These are phyloP conservation scores for Peterozyma toletana DNA, from an alignment of 805 yeast genomes.

Conservation along the genomic window DNA sequence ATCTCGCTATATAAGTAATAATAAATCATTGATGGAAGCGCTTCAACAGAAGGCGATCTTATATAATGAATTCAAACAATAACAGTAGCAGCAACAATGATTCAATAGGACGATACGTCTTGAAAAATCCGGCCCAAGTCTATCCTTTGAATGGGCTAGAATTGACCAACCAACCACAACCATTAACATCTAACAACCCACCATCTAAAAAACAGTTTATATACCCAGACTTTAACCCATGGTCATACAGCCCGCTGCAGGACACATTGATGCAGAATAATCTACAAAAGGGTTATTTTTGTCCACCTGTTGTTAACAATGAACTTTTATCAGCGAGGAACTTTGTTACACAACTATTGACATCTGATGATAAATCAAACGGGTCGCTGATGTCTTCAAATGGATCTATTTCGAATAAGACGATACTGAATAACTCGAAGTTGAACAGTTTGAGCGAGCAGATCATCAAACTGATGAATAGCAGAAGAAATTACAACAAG, in stretches of 20 bases:
- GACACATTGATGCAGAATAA: constrained; percentile 44
- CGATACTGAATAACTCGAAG: constrained; percentile 9
- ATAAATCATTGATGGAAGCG: too few species aligned
- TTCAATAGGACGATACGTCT: constrained; percentile 1
- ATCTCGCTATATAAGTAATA: too few species aligned
- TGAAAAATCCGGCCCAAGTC: constrained; percentile 18
- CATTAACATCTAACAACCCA: neutral
- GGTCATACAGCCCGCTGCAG: constrained; percentile 55
- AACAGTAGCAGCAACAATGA: neutral
- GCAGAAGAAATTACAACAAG: constrained; percentile 36
- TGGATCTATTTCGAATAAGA: neutral
- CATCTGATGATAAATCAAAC: constrained; percentile 12
- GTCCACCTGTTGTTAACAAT: constrained; percentile 52
- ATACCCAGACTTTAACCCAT: constrained; percentile 69
- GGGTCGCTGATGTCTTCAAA: constrained; percentile 6
- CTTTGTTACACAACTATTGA: constrained; percentile 31
- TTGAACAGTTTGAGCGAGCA: constrained; percentile 39
- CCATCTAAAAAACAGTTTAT: constrained; percentile 11
- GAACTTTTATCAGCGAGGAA: constrained; percentile 69
- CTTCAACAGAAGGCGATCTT: neutral
- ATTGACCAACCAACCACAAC: constrained; percentile 2
- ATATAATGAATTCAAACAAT: neutral
- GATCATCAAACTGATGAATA: constrained; percentile 39
- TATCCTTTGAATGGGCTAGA: constrained; percentile 22
- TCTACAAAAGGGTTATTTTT: constrained; percentile 67